Evolutionary conservation across 176 grass and related monocot species (phyloP), one percentile per base, ranked within the genome.

Genomic region (Eleusine coracana): DNA sequence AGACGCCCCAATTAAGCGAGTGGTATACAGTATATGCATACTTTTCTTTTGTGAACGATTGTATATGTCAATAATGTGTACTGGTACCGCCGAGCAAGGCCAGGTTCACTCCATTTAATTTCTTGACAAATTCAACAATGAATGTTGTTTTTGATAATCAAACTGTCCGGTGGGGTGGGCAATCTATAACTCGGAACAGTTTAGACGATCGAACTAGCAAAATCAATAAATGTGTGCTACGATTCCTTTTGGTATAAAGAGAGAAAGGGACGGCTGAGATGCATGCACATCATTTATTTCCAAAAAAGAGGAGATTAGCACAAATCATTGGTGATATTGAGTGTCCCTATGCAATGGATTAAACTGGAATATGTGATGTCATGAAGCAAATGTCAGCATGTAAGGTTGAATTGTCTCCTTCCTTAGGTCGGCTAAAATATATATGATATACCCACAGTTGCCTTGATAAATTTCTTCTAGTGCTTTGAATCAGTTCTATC

Each of bases 351-450:
- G 13, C 34, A 38, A 69, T 28, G 65, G 21, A 67, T 42, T 44
- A 54, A 89, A 55, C 15, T 4, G 12, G 82, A 84, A 80, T 64
- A 51, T 55, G 38, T 80, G 82, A 70, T 70, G 87, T 70, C 77
- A 85, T 11, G 42, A 62, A 60, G 23, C 54, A 34, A 62, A 84
- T 75, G 42, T 62, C 70, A 80, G 0, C 39, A 52, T 55, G 6
- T 21, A 80, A 45, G 51, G 78, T 65, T 76, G 71, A 85, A 44
- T 71, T 52, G 15, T 25, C 65, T 63, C 42, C 42, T 49, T 52
- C 46, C 10, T 73, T 66, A 73, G 86, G 58, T 74, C 75, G 48
- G 67, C 60, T 59, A 38, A 15, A 28, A 41, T 80, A 50, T 42
- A 42, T 50, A 80, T 40, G 29, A 21, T 44, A 50, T 69, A 84